Percentiles rank a stretch among this genome's conserved stretches.
Evolutionary conservation across 331 rosid genomes (phyloP).

Genomic region (Quercus phellos): DNA sequence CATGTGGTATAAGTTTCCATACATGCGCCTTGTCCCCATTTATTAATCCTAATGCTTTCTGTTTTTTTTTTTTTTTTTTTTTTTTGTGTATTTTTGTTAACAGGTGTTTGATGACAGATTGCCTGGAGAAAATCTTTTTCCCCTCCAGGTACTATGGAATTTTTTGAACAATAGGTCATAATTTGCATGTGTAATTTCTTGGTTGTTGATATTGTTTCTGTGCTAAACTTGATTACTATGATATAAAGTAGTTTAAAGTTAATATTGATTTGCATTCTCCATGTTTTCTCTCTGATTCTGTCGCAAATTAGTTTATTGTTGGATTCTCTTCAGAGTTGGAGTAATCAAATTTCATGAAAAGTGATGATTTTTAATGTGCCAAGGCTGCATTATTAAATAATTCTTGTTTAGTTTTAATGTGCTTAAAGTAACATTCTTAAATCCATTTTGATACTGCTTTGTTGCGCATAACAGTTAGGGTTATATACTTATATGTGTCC

Average conservation of each 20-base stretch:
- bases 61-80: neutral
- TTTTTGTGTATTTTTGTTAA: constrained; percentile 4
- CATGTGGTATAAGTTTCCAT: constrained; percentile 3
- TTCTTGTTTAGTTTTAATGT: neutral
- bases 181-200: neutral
- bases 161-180: neutral
- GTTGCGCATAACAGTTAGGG: neutral
- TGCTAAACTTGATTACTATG: neutral
- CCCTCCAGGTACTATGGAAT: constrained; percentile 65
- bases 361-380: neutral
- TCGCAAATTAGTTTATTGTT: neutral
- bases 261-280: neutral
- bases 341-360: neutral
- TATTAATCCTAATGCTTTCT: constrained; percentile 10
- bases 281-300: neutral
- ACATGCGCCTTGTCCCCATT: constrained; percentile 9
- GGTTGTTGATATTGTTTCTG: neutral
- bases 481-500: neutral
- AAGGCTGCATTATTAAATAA: neutral
- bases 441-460: neutral
- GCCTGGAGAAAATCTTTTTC: constrained; percentile 89
- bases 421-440: neutral
- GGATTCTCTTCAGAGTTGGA: neutral
- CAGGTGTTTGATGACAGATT: constrained; percentile 92
- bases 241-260: neutral